Percentiles rank a stretch among this genome's conserved stretches.
Conservation (phyloP, 345 rosid species). For the Salix suchowensis region DNA sequence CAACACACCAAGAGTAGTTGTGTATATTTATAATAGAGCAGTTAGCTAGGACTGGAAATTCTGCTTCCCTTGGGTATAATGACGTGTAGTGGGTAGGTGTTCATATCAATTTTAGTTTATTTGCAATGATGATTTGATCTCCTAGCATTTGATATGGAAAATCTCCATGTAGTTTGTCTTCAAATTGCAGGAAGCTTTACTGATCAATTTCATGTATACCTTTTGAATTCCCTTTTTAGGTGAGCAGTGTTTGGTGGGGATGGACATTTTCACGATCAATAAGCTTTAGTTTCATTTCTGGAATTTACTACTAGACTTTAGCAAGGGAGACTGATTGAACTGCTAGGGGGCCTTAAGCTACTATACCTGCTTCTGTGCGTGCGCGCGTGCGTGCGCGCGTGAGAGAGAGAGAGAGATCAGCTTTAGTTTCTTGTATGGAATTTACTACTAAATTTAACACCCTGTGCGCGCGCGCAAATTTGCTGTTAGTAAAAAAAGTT, state of each 20-base stretch:
- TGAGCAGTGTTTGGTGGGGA: neutral
- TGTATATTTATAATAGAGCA: conserved; percentile 43
- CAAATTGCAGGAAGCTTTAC: conserved; percentile 25
- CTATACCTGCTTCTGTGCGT: no score
- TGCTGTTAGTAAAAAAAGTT: no score
- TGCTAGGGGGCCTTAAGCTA: neutral
- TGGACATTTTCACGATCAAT: neutral
- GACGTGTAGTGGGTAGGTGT: conserved; percentile 43
- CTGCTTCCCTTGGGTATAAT: conserved; percentile 33
- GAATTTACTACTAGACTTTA: neutral
- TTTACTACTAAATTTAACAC: neutral
- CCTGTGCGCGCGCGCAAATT: no score
- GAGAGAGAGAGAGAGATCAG: neutral
- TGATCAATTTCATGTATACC: neutral
- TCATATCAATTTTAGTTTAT: conserved; percentile 31
- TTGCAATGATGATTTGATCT: conserved; percentile 23
- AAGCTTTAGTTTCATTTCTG: neutral
- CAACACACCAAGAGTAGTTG: conserved; percentile 26
- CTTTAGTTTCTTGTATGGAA: neutral
- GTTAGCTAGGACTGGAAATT: conserved; percentile 36
- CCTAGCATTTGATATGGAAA: conserved; percentile 36
- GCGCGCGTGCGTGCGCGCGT: no score
- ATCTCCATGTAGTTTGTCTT: conserved; percentile 29
- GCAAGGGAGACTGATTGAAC: neutral
- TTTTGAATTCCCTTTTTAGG: neutral